These are phyloP conservation scores for Blastocrithidia nonstop DNA, from an alignment of 208 protist species.

Conservation along the genomic window DNA sequence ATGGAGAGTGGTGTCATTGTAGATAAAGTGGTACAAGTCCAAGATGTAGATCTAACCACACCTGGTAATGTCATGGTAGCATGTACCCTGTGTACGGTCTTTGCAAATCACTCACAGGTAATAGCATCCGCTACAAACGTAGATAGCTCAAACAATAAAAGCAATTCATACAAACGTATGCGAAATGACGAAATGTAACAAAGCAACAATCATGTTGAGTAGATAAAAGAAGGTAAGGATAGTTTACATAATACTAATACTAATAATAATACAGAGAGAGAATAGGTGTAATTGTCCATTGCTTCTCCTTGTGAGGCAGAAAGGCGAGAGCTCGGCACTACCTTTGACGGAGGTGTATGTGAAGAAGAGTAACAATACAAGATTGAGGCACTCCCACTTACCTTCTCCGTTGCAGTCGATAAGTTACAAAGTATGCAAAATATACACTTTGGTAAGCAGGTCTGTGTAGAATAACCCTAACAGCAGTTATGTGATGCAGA, in stretches of 20 bases:
- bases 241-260: not conserved
- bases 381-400: constrained; percentile 5
- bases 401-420: constrained; percentile 24
- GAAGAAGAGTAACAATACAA: constrained; percentile 1
- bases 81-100: constrained; percentile 10
- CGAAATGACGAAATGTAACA: not conserved
- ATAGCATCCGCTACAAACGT: no score
- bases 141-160: no score
- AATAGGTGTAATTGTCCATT: no score
- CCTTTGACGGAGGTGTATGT: no score
- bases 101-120: not conserved
- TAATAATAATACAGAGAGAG: constrained; percentile 1
- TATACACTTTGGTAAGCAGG: constrained; percentile 28
- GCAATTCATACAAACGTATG: not conserved
- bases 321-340: no score
- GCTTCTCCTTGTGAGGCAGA: no score
- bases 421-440: constrained; percentile 42
- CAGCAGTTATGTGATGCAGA: constrained; percentile 47
- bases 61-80: constrained; percentile 34
- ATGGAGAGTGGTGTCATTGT: constrained; percentile 10
- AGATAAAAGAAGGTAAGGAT: not conserved
- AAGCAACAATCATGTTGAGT: not conserved
- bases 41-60: constrained; percentile 27
- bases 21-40: constrained; percentile 53
- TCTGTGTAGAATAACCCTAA: constrained; percentile 37